phyloP scores from a whole-genome alignment of 805 yeast species.

The Scheffersomyces coipomensis region DNA sequence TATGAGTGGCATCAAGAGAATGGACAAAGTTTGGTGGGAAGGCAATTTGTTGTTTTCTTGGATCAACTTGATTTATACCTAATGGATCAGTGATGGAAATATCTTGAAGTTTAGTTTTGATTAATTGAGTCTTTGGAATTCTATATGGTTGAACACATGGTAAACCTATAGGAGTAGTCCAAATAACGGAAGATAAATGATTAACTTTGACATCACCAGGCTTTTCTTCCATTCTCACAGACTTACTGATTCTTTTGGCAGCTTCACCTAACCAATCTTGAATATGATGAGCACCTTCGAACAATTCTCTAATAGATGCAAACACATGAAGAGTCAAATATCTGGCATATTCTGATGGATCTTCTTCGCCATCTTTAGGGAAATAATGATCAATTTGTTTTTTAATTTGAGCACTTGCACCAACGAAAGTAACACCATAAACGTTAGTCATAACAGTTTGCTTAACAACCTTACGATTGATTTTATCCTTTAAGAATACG shows the following conservation, averaged over 20 bases:
- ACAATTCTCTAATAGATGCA: conserved; percentile 78
- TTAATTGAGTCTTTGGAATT: conserved; percentile 57
- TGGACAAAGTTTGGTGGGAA: conserved; percentile 96
- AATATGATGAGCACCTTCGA: conserved; percentile 88
- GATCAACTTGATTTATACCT: conserved; percentile 69
- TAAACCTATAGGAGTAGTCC: conserved; percentile 96
- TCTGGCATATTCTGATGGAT: conserved; percentile 30
- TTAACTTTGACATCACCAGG: conserved; percentile 49
- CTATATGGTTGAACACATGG: conserved; percentile 98
- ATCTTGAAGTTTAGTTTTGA: conserved; percentile 82
- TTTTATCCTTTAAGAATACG: conserved; percentile 52
- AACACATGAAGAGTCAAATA: conserved; percentile 80
- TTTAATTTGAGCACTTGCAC: conserved; percentile 86
- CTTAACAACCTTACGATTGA: conserved; percentile 86
- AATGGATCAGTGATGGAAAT: conserved; percentile 89
- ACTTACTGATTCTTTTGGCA: conserved; percentile 15
- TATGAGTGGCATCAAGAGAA: conserved; percentile 94
- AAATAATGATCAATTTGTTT: conserved; percentile 67
- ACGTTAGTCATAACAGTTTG: conserved; percentile 99
- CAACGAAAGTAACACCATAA: conserved; percentile 92
- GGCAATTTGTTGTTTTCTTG: conserved; percentile 87
- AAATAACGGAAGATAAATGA: conserved; percentile 83
- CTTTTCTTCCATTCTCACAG: conserved; percentile 67
- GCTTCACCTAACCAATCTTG: conserved; percentile 95
- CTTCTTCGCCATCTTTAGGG: conserved; percentile 42